Evolutionary conservation across 805 yeast species (phyloP), one percentile per base, ranked within the genome.

Genomic region (Blastobotrys peoriensis): DNA sequence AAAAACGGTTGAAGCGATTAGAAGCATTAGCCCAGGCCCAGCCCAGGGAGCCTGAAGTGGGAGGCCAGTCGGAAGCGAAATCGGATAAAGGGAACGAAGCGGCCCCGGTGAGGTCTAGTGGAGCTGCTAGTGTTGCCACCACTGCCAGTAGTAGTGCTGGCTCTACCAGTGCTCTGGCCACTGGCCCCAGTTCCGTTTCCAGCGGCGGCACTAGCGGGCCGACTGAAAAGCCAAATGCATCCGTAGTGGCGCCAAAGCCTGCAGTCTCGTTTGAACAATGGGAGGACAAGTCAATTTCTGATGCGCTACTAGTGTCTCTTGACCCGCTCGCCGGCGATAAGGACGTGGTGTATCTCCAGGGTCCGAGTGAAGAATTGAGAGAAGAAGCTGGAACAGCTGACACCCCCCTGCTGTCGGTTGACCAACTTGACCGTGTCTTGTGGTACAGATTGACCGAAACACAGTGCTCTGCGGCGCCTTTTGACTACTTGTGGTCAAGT

Each of bases 401-500:
- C 37, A n/a, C n/a, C n/a, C 20, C 18, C 2, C 15, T 22, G 18
- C 36, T 52, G n/a, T 35, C 47, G 3, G 33, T 27, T 10, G 50
- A 46, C 6, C 15, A 40, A 20, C 43, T 53, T 9, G 59, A 55
- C 33, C 39, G 49, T 4, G 38, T 48, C 22, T 27, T 53, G 20
- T 53, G 54, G 56, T 20, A 41, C 18, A 44, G 57, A 17, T 36
- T 55, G 20, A 43, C 51, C 9, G 51, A 50, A 21, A 43, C 40
- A 19, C 21, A 36, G 19, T 41, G 49, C 21, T 25, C 33, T n/a
- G 51, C 50, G 8, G 41, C 54, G 16, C 70, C 81, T 0, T 63
- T 79, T 42, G 70, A 68, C 17, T 81, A 76, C 56, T 65, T 81
- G 36, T 66, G 61, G 44, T 55, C 58, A 4, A 61, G 71, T 18